Conservation (phyloP, 306 rosid genomes). For the Malus domestica region ASM211411v1 NC_041797.1:3168501-3169000, state of each 20-base stretch:
- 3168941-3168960: not conserved
- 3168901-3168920: conserved; percentile 33
- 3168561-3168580: too few relatives aligned
- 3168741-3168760: conserved; percentile 21
- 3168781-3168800: conserved; percentile 20
- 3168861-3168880: not conserved
- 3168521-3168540: too few relatives aligned
- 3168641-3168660: not conserved
- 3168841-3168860: conserved; percentile 8
- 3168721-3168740: conserved; percentile 25
- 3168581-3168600: too few relatives aligned
- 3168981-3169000: not conserved
- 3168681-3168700: not conserved
- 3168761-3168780: conserved; percentile 16
- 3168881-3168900: conserved; percentile 21
- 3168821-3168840: conserved; percentile 18
- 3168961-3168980: not conserved
- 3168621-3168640: not conserved
- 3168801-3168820: conserved; percentile 24
- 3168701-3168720: conserved; percentile 17
- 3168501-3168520: too few relatives aligned
- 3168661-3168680: not conserved
- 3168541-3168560: too few relatives aligned
- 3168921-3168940: conserved; percentile 26
- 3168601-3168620: not conserved